These are phyloP conservation scores for Amanita jacksonii DNA, from an alignment of 768 basidiomycete species.

Conservation along the genomic window DNA sequence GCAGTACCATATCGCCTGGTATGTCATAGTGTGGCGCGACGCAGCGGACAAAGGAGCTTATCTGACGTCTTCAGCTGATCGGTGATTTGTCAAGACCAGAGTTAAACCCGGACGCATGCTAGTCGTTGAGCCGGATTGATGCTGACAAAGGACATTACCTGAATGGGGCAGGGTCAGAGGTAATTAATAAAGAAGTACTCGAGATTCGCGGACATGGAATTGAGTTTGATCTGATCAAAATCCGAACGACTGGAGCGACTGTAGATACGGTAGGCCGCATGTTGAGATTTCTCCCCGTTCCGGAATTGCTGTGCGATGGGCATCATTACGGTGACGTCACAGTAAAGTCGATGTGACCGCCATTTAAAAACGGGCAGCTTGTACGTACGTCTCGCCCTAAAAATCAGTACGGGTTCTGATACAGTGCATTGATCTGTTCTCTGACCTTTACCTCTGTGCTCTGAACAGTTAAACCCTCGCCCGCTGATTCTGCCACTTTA, in stretches of 20 bases:
- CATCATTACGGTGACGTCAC: constrained; percentile 7
- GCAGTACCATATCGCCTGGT: neutral
- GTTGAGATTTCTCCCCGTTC: neutral
- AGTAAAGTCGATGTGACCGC: neutral
- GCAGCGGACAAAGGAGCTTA: constrained; percentile 2
- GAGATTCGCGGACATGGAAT: constrained; percentile 9
- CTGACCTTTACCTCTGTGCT: neutral
- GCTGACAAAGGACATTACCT: no score
- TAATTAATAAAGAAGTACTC: neutral
- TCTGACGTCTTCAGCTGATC: constrained; percentile 1
- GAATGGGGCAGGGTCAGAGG: neutral
- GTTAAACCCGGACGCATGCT: no score
- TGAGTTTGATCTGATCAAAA: neutral
- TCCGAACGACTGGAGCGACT: neutral
- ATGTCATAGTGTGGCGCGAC: neutral
- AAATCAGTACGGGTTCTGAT: neutral
- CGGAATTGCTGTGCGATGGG: neutral
- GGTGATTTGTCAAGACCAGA: neutral
- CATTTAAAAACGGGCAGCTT: constrained; percentile 4
- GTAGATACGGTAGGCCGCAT: no score
- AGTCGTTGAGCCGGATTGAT: no score
- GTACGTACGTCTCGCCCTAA: neutral
- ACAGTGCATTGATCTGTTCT: no score
- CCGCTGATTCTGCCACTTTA: neutral
- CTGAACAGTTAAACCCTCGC: neutral